These are phyloP conservation scores for Phyllachora maydis DNA, from an alignment of 2,329 filamentous ascomycete species.

Conservation along the genomic window DNA sequence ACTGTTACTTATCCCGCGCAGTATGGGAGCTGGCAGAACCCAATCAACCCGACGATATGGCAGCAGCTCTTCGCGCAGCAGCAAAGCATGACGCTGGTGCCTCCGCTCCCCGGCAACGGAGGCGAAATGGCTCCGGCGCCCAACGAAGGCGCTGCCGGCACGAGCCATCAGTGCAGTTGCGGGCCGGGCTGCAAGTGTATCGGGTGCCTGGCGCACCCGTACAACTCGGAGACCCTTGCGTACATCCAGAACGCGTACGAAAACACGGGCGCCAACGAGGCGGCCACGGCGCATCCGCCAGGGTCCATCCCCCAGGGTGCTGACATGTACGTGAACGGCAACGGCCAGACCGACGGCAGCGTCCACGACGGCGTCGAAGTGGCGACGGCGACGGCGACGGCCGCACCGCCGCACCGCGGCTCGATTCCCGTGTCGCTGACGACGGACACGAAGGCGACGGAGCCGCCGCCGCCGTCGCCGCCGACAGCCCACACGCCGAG, in stretches of 20 bases:
- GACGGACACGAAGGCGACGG: no score
- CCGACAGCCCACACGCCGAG: conserved; percentile 22
- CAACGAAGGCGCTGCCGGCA: conserved; percentile 2
- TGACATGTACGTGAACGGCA: no score
- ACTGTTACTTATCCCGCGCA: conserved; percentile 31
- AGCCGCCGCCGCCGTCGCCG: no score
- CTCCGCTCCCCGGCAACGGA: no score
- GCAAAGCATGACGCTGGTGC: no score
- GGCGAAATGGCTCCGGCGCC: neutral
- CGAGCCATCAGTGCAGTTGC: conserved; percentile 33
- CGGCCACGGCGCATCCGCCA: no score
- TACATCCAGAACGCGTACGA: conserved; percentile 15
- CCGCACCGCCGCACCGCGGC: neutral
- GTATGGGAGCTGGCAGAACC: conserved; percentile 32
- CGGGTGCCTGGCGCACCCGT: conserved; percentile 46
- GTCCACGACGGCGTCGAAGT: conserved; percentile 2
- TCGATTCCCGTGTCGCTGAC: neutral
- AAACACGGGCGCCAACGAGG: no score
- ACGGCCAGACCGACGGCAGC: conserved; percentile 4
- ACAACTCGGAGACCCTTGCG: conserved; percentile 30
- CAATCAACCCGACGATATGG: conserved; percentile 32
- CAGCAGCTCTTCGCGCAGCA: conserved; percentile 20
- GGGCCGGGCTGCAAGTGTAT: conserved; percentile 47
- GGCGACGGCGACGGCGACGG: conserved; percentile 4
- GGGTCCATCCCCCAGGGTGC: no score